phyloP scores from a whole-genome alignment of 2,329 filamentous ascomycete species.

The Arachnomyces sp. region DNA sequence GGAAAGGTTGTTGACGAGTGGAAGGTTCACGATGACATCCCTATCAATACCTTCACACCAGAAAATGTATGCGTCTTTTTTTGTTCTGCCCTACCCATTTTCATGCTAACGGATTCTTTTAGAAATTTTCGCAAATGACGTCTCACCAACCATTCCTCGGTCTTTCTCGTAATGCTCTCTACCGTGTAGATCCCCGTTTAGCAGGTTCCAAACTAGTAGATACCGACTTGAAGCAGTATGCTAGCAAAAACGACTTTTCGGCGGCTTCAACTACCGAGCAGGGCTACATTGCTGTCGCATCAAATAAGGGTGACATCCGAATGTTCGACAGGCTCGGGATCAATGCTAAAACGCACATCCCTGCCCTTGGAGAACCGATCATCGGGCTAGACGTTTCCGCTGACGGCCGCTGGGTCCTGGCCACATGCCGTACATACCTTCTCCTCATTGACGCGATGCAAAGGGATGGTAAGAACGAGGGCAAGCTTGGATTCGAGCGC shows the following conservation, averaged over 20 bases:
- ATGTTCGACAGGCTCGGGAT: slow-evolving; percentile 94
- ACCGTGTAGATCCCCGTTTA: slow-evolving; percentile 85
- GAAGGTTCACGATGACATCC: slow-evolving; percentile 96
- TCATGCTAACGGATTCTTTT: slow-evolving; percentile 17
- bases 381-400: slow-evolving; percentile 92
- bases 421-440: slow-evolving; percentile 88
- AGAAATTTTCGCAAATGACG: slow-evolving; percentile 97
- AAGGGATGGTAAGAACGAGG: slow-evolving; percentile 89
- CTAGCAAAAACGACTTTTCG: slow-evolving; percentile 95
- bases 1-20: slow-evolving; percentile 98
- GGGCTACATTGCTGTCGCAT: slow-evolving; percentile 92
- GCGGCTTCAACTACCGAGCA: slow-evolving; percentile 90
- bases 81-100: slow-evolving; percentile 8
- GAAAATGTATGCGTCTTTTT: slow-evolving; percentile 55
- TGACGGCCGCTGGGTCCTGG: slow-evolving; percentile 90
- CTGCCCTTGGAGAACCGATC: slow-evolving; percentile 89
- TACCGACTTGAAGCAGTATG: slow-evolving; percentile 87
- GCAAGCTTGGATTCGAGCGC: slow-evolving; percentile 96
- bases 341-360: slow-evolving; percentile 95
- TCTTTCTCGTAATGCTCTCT: slow-evolving; percentile 85
- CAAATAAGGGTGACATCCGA: slow-evolving; percentile 94
- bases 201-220: slow-evolving; percentile 89
- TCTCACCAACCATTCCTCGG: slow-evolving; percentile 91
- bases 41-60: slow-evolving; percentile 82
- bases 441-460: slow-evolving; percentile 88